These are phyloP conservation scores for Mucor indicus DNA, from an alignment of 371 early-diverging fungal genomes.

Conservation along the genomic window DNA sequence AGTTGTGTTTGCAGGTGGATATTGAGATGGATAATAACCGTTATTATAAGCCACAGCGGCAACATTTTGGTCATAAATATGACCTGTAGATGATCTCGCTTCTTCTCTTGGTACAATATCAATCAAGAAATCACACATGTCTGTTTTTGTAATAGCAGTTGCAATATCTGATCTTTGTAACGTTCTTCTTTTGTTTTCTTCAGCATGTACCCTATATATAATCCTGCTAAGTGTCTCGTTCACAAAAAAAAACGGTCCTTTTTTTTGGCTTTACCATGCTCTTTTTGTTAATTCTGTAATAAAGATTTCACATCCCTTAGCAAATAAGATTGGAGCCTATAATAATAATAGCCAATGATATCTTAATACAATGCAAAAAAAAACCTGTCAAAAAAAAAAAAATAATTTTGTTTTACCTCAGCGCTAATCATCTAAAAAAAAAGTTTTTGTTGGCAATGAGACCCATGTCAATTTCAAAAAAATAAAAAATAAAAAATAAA, in stretches of 20 bases:
- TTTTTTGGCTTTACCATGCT: conserved; percentile 85
- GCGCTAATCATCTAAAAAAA: conserved; percentile 37
- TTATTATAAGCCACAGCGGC: conserved; percentile 18
- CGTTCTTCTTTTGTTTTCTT: conserved; percentile 98
- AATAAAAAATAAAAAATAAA: neutral
- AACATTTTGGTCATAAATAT: conserved; percentile 27
- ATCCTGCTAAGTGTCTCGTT: no score
- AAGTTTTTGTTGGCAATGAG: no score
- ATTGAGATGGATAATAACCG: conserved; percentile 20
- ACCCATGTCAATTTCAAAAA: no score
- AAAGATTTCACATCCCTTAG: conserved; percentile 97
- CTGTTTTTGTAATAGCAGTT: conserved; percentile 92
- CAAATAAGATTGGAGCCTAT: conserved; percentile 94
- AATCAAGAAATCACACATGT: conserved; percentile 98
- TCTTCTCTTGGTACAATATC: conserved; percentile 98
- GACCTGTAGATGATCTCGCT: conserved; percentile 20
- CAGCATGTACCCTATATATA: conserved; percentile 96
- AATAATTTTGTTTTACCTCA: conserved; percentile 17
- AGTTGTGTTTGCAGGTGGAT: neutral
- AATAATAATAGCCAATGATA: conserved; percentile 15
- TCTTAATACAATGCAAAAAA: neutral
- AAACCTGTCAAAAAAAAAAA: neutral
- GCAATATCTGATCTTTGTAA: conserved; percentile 96
- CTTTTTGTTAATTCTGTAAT: conserved; percentile 94
- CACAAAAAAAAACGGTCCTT: no score